phyloP scores from a whole-genome alignment of 176 grass and related monocot genomes.

The Lolium rigidum region DNA sequence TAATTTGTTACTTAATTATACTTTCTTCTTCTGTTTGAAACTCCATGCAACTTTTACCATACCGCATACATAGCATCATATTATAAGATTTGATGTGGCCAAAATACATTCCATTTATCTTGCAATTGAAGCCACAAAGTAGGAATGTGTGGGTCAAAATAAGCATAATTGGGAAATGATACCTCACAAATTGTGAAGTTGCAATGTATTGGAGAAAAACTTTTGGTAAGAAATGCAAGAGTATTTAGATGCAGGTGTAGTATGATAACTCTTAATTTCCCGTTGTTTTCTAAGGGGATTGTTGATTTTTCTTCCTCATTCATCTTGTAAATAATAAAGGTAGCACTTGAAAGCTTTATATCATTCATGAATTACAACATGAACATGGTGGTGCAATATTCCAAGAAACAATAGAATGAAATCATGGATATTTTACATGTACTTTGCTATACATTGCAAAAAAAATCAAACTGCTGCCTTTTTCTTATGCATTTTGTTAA shows the following conservation, averaged over 20 bases:
- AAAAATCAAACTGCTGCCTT: too few species aligned
- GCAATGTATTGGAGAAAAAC: not conserved
- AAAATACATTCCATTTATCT: not conserved
- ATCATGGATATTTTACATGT: conserved; percentile 9
- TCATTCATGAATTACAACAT: not conserved
- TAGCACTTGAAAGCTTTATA: not conserved
- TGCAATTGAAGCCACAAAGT: not conserved
- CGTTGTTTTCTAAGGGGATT: not conserved
- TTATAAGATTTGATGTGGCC: not conserved
- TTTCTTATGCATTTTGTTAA: too few species aligned
- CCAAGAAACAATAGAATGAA: not conserved
- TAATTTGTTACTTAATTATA: not conserved
- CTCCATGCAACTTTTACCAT: not conserved
- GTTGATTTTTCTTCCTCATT: not conserved
- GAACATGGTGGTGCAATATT: not conserved
- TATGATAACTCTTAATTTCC: not conserved
- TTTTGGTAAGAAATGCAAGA: not conserved
- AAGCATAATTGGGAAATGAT: not conserved
- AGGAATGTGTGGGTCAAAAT: not conserved
- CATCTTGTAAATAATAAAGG: not conserved
- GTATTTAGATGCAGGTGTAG: not conserved
- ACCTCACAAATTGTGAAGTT: not conserved
- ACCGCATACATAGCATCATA: not conserved
- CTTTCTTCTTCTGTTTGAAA: not conserved
- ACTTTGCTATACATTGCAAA: not conserved